These are phyloP conservation scores for Calonectria hawksworthii DNA, from an alignment of 2,329 filamentous ascomycete genomes.

Conservation along the genomic window DNA sequence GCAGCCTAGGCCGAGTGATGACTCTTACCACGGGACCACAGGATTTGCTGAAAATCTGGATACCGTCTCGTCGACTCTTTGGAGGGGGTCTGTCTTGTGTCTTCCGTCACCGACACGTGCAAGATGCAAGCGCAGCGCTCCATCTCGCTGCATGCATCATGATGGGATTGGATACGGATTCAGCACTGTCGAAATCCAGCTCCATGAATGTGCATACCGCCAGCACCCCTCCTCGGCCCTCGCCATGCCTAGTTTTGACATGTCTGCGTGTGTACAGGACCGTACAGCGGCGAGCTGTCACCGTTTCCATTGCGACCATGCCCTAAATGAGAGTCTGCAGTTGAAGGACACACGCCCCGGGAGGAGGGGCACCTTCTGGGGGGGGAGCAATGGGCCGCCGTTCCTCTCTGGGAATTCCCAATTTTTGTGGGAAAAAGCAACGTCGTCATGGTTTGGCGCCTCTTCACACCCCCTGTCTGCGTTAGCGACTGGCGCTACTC, in stretches of 20 bases:
- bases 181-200: constrained; percentile 32
- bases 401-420: constrained; percentile 22
- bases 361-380: background rate
- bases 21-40: constrained; percentile 37
- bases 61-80: constrained; percentile 19
- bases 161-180: constrained; percentile 35
- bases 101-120: constrained; percentile 43
- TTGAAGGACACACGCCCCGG: constrained; percentile 28
- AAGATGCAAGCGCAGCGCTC: constrained; percentile 33
- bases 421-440: constrained; percentile 43
- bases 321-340: constrained; percentile 39
- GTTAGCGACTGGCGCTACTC: constrained; percentile 38
- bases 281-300: constrained; percentile 30
- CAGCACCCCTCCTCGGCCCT: constrained; percentile 35
- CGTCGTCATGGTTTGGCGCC: constrained; percentile 17
- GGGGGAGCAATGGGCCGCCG: constrained; percentile 16
- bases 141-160: constrained; percentile 40
- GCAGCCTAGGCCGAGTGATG: constrained; percentile 33
- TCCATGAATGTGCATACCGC: constrained; percentile 27
- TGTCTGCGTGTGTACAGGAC: constrained; percentile 11
- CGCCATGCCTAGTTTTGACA: constrained; percentile 14
- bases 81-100: constrained; percentile 19
- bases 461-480: constrained; percentile 28
- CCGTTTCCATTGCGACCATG: constrained; percentile 37
- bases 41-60: constrained; percentile 26